Evolutionary conservation across 169 alveolate genomes (phyloP).

Genomic region (Plasmodium coatneyi): DNA sequence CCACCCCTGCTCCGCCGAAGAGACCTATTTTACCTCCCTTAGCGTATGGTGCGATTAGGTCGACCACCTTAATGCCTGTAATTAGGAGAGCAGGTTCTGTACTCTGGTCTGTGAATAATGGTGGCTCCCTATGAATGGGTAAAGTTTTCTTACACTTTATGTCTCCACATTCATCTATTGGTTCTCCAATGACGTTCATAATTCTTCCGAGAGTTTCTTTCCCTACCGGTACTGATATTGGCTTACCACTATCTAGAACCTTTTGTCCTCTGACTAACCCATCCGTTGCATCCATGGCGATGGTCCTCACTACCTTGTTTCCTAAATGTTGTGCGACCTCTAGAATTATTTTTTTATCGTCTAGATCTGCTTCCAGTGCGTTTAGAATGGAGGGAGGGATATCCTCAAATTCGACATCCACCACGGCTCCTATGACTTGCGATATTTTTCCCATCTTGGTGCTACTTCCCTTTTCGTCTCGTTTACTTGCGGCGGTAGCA

Average conservation of each 20-base stretch:
- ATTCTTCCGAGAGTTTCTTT: slow-evolving; percentile 94
- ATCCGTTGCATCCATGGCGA: slow-evolving; percentile 98
- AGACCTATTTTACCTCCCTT: slow-evolving; percentile 99
- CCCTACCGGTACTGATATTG: slow-evolving; percentile 95
- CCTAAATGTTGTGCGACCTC: slow-evolving; percentile 98
- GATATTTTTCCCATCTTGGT: slow-evolving; percentile 87
- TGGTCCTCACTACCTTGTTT: slow-evolving; percentile 92
- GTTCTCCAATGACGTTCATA: slow-evolving; percentile 98
- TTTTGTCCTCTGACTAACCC: slow-evolving; percentile 97
- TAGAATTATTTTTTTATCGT: slow-evolving; percentile 89
- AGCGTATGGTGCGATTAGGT: slow-evolving; percentile 97
- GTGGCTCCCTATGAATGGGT: slow-evolving; percentile 97
- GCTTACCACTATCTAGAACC: slow-evolving; percentile 95
- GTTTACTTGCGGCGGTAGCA: neutral
- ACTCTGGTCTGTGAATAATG: slow-evolving; percentile 94
- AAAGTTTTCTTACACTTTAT: slow-evolving; percentile 86
- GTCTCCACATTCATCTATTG: slow-evolving; percentile 98
- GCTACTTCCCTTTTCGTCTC: neutral
- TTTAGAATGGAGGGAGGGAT: slow-evolving; percentile 95
- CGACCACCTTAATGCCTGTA: slow-evolving; percentile 97
- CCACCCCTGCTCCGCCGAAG: slow-evolving; percentile 99
- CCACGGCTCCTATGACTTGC: slow-evolving; percentile 98
- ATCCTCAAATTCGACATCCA: slow-evolving; percentile 96
- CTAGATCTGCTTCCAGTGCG: slow-evolving; percentile 94
- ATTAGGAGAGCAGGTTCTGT: slow-evolving; percentile 93